Conservation (phyloP, 768 basidiomycete species). For the Tulasnella sp. region DNA sequence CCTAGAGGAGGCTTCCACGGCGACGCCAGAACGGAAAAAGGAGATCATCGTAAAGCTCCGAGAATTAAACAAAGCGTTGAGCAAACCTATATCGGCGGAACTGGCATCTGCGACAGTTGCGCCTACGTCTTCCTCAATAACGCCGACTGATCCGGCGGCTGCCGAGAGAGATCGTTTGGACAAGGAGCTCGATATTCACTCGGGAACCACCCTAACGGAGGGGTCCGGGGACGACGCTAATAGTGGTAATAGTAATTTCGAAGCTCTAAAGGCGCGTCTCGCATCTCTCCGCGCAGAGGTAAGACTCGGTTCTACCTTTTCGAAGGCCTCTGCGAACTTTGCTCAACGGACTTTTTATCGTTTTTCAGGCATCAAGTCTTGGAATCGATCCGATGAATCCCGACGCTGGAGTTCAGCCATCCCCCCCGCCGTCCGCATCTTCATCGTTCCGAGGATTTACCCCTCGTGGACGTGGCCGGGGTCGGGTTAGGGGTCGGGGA, state of each 20-base stretch:
- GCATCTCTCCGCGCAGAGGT: slow-evolving; percentile 79
- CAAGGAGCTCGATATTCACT: slow-evolving; percentile 67
- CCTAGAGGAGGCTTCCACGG: slow-evolving; percentile 63
- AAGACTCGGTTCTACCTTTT: slow-evolving; percentile 31
- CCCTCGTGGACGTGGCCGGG: slow-evolving; percentile 52
- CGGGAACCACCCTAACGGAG: slow-evolving; percentile 24
- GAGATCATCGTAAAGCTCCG: slow-evolving; percentile 69
- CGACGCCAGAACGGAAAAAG: slow-evolving; percentile 69
- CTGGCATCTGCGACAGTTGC: slow-evolving; percentile 34
- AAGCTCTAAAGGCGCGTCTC: slow-evolving; percentile 67
- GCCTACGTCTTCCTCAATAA: slow-evolving; percentile 35
- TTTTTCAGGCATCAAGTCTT: slow-evolving; percentile 34
- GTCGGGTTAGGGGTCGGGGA: slow-evolving; percentile 46
- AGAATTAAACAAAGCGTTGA: slow-evolving; percentile 78
- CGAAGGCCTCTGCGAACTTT: slow-evolving; percentile 7
- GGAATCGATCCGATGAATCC: slow-evolving; percentile 35
- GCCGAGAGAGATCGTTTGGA: slow-evolving; percentile 67
- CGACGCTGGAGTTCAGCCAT: slow-evolving; percentile 37
- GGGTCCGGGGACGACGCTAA: slow-evolving; percentile 43
- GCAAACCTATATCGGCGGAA: slow-evolving; percentile 38
- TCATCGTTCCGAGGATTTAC: slow-evolving; percentile 58
- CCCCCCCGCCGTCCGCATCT: slow-evolving; percentile 35
- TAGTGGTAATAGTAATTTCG: slow-evolving; percentile 40
- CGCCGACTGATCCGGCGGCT: slow-evolving; percentile 46
- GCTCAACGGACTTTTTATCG: not conserved